A percentile compares a stretch with the other conserved stretches of the same genome.
Evolutionary conservation across 108 stramenopile species (phyloP).

Genomic region (Cyclotella sp.): DNA sequence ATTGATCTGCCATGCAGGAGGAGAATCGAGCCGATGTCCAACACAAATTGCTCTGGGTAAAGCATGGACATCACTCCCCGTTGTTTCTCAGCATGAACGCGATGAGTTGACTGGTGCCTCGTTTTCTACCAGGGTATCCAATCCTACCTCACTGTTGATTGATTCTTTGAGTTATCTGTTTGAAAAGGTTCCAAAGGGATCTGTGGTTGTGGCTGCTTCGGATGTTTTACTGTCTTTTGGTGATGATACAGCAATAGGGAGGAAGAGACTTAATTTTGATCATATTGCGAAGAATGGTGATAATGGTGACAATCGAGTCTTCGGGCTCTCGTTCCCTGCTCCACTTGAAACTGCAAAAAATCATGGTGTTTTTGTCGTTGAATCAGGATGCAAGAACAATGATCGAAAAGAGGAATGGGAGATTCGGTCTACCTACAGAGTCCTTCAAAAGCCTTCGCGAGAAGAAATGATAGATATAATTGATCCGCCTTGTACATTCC

Average conservation of each 20-base stretch:
- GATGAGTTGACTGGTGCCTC: slow-evolving; percentile 8
- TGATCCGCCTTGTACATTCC: slow-evolving; percentile 31
- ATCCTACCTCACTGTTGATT: slow-evolving; percentile 67
- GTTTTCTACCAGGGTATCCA: slow-evolving; percentile 25
- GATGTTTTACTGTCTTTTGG: slow-evolving; percentile 65
- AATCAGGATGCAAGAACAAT: background rate
- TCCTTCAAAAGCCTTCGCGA: slow-evolving; percentile 76
- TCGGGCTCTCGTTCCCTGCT: slow-evolving; percentile 84
- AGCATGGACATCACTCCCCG: slow-evolving; percentile 77
- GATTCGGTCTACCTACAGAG: slow-evolving; percentile 10
- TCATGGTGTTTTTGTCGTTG: slow-evolving; percentile 81
- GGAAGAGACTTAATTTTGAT: slow-evolving; percentile 2
- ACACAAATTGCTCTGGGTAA: slow-evolving; percentile 84
- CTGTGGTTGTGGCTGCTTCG: slow-evolving; percentile 69
- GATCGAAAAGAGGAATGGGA: slow-evolving; percentile 7
- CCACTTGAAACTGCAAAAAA: slow-evolving; percentile 70
- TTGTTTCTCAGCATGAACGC: background rate
- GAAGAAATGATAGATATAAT: slow-evolving; percentile 42
- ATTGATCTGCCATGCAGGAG: slow-evolving; percentile 80
- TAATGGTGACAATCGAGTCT: slow-evolving; percentile 40
- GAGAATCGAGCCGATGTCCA: slow-evolving; percentile 81
- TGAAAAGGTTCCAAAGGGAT: slow-evolving; percentile 58
- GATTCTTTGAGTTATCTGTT: slow-evolving; percentile 49
- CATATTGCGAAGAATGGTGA: slow-evolving; percentile 2
- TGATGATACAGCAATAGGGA: background rate